Conservation (phyloP, 2,329 filamentous ascomycete genomes). For the Colletotrichum acutatum region DNA sequence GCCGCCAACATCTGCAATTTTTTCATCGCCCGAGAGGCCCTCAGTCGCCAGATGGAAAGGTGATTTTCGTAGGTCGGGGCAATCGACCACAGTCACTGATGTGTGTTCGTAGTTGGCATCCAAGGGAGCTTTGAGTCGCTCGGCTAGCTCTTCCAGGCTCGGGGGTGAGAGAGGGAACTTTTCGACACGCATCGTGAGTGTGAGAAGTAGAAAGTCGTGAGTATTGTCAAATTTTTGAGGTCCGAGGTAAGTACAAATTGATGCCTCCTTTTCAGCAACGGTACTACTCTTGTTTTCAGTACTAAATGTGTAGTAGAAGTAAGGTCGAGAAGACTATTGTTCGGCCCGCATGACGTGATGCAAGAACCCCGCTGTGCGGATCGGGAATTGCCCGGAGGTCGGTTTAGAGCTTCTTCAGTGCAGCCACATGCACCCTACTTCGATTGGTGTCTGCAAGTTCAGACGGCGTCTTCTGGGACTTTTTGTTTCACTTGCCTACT, state of each 20-base stretch:
- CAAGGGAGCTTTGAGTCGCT: slow-evolving; percentile 36
- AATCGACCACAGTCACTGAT: slow-evolving; percentile 40
- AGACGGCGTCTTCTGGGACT: background rate
- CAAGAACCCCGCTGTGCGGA: background rate
- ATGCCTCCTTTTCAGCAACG: background rate
- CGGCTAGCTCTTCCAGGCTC: slow-evolving; percentile 40
- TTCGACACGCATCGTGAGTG: slow-evolving; percentile 20
- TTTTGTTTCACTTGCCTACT: background rate
- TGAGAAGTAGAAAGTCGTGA: background rate
- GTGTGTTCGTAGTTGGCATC: slow-evolving; percentile 39
- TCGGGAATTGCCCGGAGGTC: background rate
- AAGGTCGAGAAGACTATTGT: background rate
- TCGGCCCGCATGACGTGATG: background rate
- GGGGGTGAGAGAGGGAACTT: slow-evolving; percentile 41
- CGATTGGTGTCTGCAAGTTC: background rate
- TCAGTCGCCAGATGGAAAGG: slow-evolving; percentile 51
- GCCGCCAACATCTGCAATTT: slow-evolving; percentile 56
- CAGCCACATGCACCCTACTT: background rate
- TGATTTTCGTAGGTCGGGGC: slow-evolving; percentile 49
- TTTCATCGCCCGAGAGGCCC: slow-evolving; percentile 52
- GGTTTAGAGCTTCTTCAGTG: background rate
- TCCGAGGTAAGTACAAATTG: background rate
- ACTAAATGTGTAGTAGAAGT: background rate
- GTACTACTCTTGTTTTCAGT: background rate
- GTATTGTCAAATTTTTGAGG: no score